A percentile compares a stretch with the other conserved stretches of the same genome.
phyloP scores from a whole-genome alignment of 2,329 filamentous ascomycete species.

The Aspergillus aculeatinus region DNA sequence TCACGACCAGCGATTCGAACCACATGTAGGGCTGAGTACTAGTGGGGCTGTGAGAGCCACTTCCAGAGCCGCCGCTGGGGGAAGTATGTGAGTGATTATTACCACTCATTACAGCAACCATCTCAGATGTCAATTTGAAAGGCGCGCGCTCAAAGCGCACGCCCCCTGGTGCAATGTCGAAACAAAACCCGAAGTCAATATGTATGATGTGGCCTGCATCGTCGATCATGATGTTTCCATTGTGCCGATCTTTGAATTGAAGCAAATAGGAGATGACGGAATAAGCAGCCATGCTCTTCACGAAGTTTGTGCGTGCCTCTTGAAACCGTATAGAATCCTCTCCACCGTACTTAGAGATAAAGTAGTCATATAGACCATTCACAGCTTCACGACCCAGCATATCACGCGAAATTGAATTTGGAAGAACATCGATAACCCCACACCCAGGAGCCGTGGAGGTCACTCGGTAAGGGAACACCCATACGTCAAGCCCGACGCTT shows the following conservation, averaged over 20 bases:
- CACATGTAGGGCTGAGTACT: conserved; percentile 86
- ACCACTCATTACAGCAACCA: conserved; percentile 99
- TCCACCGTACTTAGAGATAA: conserved; percentile 93
- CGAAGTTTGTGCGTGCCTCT: conserved; percentile 91
- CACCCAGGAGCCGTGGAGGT: conserved; percentile 96
- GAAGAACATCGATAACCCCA: conserved; percentile 95
- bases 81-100: conserved; percentile 42
- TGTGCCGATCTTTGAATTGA: conserved; percentile 99
- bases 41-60: conserved; percentile 47
- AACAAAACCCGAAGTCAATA: conserved; percentile 99
- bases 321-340: conserved; percentile 95
- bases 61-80: conserved; percentile 27
- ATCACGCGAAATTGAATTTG: conserved; percentile 95
- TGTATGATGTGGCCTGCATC: conserved; percentile 96
- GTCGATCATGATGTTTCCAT: conserved; percentile 99
- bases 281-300: conserved; percentile 99
- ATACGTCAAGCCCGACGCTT: conserved; percentile 90
- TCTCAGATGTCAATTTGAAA: conserved; percentile 96
- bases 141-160: conserved; percentile 97
- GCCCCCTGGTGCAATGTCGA: conserved; percentile 95
- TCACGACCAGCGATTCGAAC: conserved; percentile 96
- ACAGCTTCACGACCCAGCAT: conserved; percentile 98
- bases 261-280: conserved; percentile 93
- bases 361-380: conserved; percentile 98
- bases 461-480: conserved; percentile 94